Evolutionary conservation across 2,329 filamentous ascomycete species (phyloP).

Genomic region (Parastagonospora avenae): DNA sequence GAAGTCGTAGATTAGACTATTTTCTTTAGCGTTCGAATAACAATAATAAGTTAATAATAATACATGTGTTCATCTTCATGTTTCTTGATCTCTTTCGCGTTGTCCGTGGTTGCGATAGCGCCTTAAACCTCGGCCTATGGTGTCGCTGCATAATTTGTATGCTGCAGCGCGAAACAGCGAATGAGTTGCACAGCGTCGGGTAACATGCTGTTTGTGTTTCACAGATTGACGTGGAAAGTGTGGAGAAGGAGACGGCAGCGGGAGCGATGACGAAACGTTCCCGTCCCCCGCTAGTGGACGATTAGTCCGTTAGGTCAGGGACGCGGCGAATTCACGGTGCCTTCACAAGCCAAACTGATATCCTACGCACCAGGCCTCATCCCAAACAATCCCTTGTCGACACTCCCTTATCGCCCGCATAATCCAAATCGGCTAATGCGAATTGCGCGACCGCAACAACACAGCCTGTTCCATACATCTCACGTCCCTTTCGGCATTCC

Average conservation of each 20-base stretch:
- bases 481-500: slow-evolving; percentile 17
- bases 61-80: too few species aligned
- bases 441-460: too few species aligned
- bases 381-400: background rate
- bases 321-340: slow-evolving; percentile 9
- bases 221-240: background rate
- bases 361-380: slow-evolving; percentile 9
- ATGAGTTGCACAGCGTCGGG: background rate
- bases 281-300: slow-evolving; percentile 17
- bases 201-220: background rate
- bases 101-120: too few species aligned
- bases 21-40: too few species aligned
- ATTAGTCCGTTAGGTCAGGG: slow-evolving; percentile 20
- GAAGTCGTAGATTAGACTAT: slow-evolving; percentile 5
- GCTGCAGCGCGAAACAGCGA: background rate
- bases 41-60: too few species aligned
- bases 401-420: slow-evolving; percentile 2
- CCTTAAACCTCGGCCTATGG: too few species aligned
- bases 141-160: background rate
- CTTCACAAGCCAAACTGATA: slow-evolving; percentile 32
- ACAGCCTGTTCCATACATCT: too few species aligned
- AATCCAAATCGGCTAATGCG: background rate
- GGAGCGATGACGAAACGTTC: slow-evolving; percentile 23
- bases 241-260: slow-evolving; percentile 10
- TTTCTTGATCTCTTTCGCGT: too few species aligned